Conservation (phyloP, 148 eudicot species). For the Polygonum aviculare region DNA sequence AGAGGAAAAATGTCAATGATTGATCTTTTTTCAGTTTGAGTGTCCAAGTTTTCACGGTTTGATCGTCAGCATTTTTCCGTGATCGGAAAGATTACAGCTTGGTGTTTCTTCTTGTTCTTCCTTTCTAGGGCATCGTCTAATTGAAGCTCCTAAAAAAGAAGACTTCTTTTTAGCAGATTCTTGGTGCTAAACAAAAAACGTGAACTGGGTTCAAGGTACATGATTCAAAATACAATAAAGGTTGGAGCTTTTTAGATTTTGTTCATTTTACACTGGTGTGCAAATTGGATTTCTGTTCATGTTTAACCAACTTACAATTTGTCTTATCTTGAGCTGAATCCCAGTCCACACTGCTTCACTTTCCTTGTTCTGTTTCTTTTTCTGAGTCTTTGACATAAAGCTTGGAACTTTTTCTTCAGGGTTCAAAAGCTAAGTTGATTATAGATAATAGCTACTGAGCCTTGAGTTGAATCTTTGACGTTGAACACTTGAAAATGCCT, state of each 20-base stretch:
- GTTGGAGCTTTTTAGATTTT: background rate
- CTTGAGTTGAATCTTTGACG: background rate
- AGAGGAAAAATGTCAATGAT: background rate
- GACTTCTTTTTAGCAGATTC: background rate
- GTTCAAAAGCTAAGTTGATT: background rate
- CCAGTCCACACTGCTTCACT: too few relatives aligned
- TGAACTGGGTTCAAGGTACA: background rate
- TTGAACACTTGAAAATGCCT: background rate
- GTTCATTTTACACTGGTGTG: background rate
- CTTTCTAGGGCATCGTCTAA: background rate
- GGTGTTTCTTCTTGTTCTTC: background rate
- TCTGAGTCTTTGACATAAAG: background rate
- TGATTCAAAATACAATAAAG: background rate
- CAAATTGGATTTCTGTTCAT: background rate
- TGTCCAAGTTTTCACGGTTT: background rate
- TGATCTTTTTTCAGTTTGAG: background rate
- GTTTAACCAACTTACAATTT: background rate
- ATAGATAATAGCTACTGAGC: background rate
- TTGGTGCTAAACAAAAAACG: background rate
- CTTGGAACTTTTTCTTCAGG: too few relatives aligned
- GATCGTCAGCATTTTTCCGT: background rate
- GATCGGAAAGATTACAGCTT: background rate
- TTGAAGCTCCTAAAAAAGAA: background rate
- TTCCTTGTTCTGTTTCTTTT: background rate
- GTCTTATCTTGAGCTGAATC: too few relatives aligned